These are phyloP conservation scores for Serendipita vermifera DNA, from an alignment of 768 basidiomycete genomes.

Conservation along the genomic window DNA sequence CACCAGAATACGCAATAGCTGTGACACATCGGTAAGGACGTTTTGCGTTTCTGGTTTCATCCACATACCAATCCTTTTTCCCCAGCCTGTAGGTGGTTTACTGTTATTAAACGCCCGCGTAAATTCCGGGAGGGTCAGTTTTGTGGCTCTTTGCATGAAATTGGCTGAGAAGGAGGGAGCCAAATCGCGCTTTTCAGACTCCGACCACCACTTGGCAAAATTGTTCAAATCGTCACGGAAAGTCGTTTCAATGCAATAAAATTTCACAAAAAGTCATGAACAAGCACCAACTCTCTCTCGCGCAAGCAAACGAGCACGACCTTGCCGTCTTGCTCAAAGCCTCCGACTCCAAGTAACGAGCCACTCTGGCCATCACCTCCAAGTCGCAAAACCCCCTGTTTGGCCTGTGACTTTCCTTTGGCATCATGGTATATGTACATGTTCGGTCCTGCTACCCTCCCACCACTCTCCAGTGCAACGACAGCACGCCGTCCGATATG, in stretches of 20 bases:
- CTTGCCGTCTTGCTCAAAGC: conserved; percentile 27
- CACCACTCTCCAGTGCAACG: conserved; percentile 74
- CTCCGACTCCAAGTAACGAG: conserved; percentile 63
- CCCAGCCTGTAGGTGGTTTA: conserved; percentile 1
- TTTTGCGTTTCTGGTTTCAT: background rate
- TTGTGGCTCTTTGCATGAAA: background rate
- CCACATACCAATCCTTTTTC: background rate
- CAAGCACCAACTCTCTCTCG: conserved; percentile 58
- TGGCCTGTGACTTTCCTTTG: conserved; percentile 33
- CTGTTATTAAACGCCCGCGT: background rate
- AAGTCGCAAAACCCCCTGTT: conserved; percentile 70
- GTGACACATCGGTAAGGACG: background rate
- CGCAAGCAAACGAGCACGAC: conserved; percentile 54
- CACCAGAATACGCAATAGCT: conserved; percentile 73
- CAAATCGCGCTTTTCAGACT: background rate
- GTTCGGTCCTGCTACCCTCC: conserved; percentile 57
- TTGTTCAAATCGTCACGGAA: too few species aligned
- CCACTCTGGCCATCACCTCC: conserved; percentile 51
- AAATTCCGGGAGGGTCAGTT: background rate
- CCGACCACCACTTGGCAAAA: background rate
- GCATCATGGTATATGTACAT: conserved; percentile 71
- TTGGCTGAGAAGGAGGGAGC: background rate
- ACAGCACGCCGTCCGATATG: conserved; percentile 48
- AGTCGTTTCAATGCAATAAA: background rate
- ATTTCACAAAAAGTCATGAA: conserved; percentile 24